Percentiles rank a stretch among this genome's conserved stretches.
phyloP scores from a whole-genome alignment of 202 grass and related monocot genomes.

The Musa balbisiana region DNA sequence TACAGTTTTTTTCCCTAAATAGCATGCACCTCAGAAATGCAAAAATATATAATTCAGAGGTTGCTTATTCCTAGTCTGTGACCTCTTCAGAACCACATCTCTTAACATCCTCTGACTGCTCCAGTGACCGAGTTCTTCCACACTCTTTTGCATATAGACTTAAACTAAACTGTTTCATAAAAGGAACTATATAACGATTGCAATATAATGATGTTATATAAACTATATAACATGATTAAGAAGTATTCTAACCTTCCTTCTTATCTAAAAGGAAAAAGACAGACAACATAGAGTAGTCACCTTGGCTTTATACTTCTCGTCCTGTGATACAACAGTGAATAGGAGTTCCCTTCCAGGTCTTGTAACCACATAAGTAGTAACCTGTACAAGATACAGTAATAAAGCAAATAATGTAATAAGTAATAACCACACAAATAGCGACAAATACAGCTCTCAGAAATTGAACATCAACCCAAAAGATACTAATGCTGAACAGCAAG shows the following conservation, averaged over 20 bases:
- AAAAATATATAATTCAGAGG: no score
- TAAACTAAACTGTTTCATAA: not conserved
- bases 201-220: no score
- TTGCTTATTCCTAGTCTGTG: no score
- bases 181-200: not conserved
- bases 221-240: not conserved
- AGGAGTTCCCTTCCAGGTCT: conserved; percentile 91
- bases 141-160: not conserved
- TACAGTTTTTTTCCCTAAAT: not conserved
- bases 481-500: not conserved
- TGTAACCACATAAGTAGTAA: conserved; percentile 80
- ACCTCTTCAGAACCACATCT: not conserved
- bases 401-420: not conserved
- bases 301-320: conserved; percentile 98
- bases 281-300: conserved; percentile 25
- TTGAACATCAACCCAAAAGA: not conserved
- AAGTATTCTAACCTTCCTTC: not conserved
- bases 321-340: conserved; percentile 87
- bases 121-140: not conserved
- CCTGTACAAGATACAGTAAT: conserved; percentile 29
- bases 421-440: not conserved
- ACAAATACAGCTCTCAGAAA: not conserved
- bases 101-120: not conserved
- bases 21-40: no score
- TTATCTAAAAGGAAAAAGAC: not conserved